A percentile compares a stretch with the other conserved stretches of the same genome.
phyloP scores from a whole-genome alignment of 2,329 filamentous ascomycete species.

The Trichoderma lentiforme region DNA sequence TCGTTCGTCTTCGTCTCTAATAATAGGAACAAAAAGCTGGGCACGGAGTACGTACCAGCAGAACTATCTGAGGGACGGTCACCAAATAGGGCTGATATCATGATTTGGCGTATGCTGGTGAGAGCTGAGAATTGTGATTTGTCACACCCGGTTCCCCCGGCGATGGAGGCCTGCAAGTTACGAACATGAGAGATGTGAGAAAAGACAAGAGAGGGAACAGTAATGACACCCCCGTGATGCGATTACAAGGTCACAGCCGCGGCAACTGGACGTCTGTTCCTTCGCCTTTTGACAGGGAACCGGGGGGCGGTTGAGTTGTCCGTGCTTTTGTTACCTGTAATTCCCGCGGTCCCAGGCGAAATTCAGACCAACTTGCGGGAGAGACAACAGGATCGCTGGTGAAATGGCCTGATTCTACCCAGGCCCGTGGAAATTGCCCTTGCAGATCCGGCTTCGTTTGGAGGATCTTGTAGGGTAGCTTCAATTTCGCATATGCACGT shows the following conservation, averaged over 20 bases:
- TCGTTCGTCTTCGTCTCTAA: neutral
- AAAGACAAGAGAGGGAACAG: neutral
- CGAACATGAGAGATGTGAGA: neutral
- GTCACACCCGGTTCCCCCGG: neutral
- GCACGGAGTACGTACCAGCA: neutral
- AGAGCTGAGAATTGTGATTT: neutral
- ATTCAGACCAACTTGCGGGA: neutral
- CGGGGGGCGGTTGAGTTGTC: neutral
- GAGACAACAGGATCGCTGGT: neutral
- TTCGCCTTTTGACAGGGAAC: neutral
- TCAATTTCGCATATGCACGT: neutral
- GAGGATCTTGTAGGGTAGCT: conserved; percentile 3
- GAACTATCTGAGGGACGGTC: neutral
- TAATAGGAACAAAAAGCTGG: neutral
- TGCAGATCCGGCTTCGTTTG: neutral
- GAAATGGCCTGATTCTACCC: conserved; percentile 12
- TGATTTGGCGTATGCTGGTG: neutral
- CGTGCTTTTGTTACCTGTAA: neutral
- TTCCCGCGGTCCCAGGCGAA: neutral
- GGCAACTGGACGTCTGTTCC: neutral
- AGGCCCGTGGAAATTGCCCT: neutral
- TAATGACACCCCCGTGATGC: neutral
- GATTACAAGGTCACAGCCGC: neutral
- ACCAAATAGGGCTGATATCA: neutral
- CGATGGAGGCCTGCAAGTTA: neutral